A percentile compares a stretch with the other conserved stretches of the same genome.
phyloP scores from a whole-genome alignment of 1,284 basidiomycete species.

The Grifola frondosa region DNA sequence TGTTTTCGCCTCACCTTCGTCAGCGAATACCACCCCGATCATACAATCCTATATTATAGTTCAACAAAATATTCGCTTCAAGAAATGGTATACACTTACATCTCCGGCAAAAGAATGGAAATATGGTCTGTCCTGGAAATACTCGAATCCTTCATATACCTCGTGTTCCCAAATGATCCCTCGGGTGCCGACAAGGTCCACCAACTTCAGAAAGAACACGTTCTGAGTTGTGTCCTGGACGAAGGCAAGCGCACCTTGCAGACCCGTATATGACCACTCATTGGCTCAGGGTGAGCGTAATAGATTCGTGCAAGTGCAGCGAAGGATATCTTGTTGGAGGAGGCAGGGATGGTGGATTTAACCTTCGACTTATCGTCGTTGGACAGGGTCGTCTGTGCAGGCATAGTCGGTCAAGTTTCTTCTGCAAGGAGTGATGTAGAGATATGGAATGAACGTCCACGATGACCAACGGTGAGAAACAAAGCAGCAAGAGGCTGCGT shows the following conservation, averaged over 20 bases:
- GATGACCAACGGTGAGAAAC: too few species aligned
- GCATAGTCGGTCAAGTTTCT: too few species aligned
- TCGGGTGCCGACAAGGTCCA: conserved; percentile 80
- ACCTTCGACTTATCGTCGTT: conserved; percentile 77
- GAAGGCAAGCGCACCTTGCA: conserved; percentile 83
- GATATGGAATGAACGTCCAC: too few species aligned
- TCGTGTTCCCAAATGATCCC: conserved; percentile 96
- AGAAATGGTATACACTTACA: too few species aligned
- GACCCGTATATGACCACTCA: conserved; percentile 83
- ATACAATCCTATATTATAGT: conserved; percentile 80
- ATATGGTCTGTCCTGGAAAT: conserved; percentile 85
- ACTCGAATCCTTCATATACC: conserved; percentile 83
- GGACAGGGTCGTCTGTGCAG: conserved; percentile 65
- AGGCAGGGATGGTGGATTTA: conserved; percentile 59
- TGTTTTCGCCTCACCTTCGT: conserved; percentile 85
- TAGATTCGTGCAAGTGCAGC: conserved; percentile 86
- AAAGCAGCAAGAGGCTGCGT: too few species aligned
- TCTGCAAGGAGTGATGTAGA: too few species aligned
- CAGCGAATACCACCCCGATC: conserved; percentile 90
- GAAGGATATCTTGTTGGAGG: conserved; percentile 70
- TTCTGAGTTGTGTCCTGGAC: conserved; percentile 61
- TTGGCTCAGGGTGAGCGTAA: conserved; percentile 76
- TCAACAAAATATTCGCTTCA: too few species aligned
- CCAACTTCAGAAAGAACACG: conserved; percentile 69
- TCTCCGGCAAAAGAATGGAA: conserved; percentile 95